Conservation (phyloP, 2,329 filamentous ascomycete genomes). For the Corniculantispora saksenae region DNA sequence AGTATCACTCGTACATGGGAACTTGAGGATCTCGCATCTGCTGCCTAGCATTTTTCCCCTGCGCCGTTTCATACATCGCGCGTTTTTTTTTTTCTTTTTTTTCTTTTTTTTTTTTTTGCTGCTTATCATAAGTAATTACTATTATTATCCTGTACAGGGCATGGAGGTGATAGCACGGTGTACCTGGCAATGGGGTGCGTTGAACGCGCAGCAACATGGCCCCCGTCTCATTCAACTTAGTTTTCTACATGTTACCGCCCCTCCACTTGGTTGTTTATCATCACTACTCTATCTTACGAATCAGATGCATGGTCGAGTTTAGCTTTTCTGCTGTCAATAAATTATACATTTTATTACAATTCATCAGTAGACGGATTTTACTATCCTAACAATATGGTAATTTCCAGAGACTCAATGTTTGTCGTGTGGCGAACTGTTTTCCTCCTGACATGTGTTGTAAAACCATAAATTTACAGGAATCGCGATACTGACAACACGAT, state of each 20-base stretch:
- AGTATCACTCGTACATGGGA: neutral
- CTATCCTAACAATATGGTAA: too few relatives aligned
- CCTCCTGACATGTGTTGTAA: too few relatives aligned
- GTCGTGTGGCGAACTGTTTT: too few relatives aligned
- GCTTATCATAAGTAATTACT: neutral
- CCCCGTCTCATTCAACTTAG: neutral
- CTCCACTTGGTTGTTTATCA: neutral
- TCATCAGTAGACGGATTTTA: neutral
- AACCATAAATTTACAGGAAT: too few relatives aligned
- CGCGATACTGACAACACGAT: too few relatives aligned
- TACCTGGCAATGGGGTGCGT: neutral
- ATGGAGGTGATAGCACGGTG: neutral
- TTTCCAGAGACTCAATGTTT: too few relatives aligned
- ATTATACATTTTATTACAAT: neutral
- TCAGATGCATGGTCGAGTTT: neutral
- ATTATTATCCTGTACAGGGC: neutral
- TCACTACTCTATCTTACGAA: neutral
- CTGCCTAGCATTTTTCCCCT: neutral
- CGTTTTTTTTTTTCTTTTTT: neutral
- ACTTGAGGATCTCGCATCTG: neutral
- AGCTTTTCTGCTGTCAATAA: neutral
- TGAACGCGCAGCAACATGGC: neutral
- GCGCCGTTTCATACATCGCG: neutral
- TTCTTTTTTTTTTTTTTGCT: neutral
- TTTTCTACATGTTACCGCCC: conserved; percentile 23